Evolutionary conservation across 768 basidiomycete species (phyloP).

Genomic region (Russula sp.): DNA sequence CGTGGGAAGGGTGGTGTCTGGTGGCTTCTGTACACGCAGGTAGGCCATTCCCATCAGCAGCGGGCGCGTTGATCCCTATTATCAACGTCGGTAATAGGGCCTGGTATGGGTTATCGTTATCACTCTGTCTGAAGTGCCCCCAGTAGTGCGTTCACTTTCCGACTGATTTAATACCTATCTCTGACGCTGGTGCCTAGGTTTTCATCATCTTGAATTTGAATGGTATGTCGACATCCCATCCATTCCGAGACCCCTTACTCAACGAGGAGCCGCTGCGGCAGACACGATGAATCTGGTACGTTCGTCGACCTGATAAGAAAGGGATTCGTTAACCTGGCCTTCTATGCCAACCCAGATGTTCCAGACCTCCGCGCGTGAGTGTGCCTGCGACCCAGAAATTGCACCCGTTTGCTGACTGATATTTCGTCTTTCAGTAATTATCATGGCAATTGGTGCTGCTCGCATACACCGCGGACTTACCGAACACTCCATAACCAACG

Average conservation of each 20-base stretch:
- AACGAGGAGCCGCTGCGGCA: neutral
- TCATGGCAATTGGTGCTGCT: neutral
- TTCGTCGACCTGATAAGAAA: neutral
- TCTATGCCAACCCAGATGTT: neutral
- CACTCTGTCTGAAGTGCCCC: neutral
- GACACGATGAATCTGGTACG: conserved; percentile 3
- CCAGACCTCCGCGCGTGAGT: neutral
- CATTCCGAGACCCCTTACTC: neutral
- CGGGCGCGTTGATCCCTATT: neutral
- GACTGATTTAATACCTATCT: neutral
- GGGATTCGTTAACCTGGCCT: neutral
- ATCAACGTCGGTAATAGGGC: neutral
- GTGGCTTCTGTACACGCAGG: conserved; percentile 4
- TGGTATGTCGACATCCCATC: neutral
- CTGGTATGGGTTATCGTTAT: neutral
- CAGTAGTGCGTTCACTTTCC: neutral
- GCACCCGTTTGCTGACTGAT: neutral
- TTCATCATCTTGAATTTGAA: conserved; percentile 2
- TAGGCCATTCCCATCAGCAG: neutral
- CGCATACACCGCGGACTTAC: neutral
- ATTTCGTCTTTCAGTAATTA: neutral
- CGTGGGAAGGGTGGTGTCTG: neutral
- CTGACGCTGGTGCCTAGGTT: neutral
- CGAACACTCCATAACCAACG: neutral
- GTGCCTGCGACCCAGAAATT: neutral